These are phyloP conservation scores for Gonapodya sp. DNA, from an alignment of 192 early-diverging fungal species.

Conservation along the genomic window DNA sequence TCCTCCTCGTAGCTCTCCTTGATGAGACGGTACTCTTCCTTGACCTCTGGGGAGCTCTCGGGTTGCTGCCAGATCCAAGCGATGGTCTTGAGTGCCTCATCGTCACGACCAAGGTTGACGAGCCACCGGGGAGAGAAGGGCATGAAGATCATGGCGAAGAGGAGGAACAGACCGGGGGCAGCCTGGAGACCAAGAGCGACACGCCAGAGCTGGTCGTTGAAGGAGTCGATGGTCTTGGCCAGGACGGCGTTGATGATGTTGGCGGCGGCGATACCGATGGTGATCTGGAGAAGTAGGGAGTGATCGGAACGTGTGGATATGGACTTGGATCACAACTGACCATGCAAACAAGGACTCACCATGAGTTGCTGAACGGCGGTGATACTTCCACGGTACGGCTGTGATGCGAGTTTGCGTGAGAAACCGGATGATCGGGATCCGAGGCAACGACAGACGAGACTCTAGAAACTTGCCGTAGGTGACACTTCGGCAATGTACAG, in stretches of 20 bases:
- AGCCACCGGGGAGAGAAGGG: not conserved
- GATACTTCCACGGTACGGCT: not conserved
- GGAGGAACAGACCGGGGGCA: not conserved
- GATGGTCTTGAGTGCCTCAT: too few relatives aligned
- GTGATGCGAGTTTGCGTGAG: too few relatives aligned
- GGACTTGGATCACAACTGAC: constrained; percentile 15
- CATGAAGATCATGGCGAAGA: not conserved
- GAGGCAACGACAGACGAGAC: too few relatives aligned
- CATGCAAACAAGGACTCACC: constrained; percentile 39
- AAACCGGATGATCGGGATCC: too few relatives aligned
- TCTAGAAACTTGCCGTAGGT: too few relatives aligned
- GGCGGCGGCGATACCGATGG: not conserved
- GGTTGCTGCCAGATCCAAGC: too few relatives aligned
- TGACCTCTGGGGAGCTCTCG: too few relatives aligned
- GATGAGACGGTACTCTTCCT: too few relatives aligned
- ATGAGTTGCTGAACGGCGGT: constrained; percentile 55
- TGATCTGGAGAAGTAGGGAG: constrained; percentile 28
- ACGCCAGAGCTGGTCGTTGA: not conserved
- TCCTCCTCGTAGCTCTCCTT: too few relatives aligned
- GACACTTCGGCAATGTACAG: constrained; percentile 3
- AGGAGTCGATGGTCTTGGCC: constrained; percentile 67
- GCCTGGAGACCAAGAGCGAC: not conserved
- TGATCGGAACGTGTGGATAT: constrained; percentile 70
- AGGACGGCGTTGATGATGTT: constrained; percentile 36
- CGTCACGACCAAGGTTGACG: not conserved